Evolutionary conservation across 1,284 basidiomycete genomes (phyloP).

Genomic region (Naganishia liquefaciens): DNA sequence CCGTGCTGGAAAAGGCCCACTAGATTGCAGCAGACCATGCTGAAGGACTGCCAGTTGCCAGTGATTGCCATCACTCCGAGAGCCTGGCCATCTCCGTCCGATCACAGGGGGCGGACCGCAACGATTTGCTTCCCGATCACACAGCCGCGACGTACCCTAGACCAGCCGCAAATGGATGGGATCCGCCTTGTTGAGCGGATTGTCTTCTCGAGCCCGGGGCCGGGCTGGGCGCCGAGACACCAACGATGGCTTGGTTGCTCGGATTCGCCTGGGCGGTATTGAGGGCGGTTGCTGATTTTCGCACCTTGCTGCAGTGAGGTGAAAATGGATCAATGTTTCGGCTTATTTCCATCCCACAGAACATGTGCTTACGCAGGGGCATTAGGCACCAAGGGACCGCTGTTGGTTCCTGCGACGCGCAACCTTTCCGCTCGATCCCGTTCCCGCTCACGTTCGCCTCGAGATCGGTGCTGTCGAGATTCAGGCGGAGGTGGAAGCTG

Average conservation of each 20-base stretch:
- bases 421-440: conserved; percentile 55
- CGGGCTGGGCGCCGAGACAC: conserved; percentile 49
- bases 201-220: conserved; percentile 49
- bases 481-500: conserved; percentile 37
- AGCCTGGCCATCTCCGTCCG: conserved; percentile 27
- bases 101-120: conserved; percentile 15
- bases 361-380: conserved; percentile 45
- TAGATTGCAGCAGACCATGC: not conserved
- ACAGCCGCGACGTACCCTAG: conserved; percentile 34
- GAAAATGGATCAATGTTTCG: not conserved
- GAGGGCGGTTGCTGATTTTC: conserved; percentile 44
- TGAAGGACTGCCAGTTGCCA: conserved; percentile 2
- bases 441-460: conserved; percentile 52
- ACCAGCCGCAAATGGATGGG: conserved; percentile 51
- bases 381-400: conserved; percentile 33
- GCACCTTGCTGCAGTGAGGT: conserved; percentile 36
- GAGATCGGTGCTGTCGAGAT: conserved; percentile 49
- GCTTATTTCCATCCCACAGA: not conserved
- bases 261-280: conserved; percentile 48
- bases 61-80: not conserved
- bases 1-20: not conserved
- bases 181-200: conserved; percentile 43
- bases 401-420: conserved; percentile 47
- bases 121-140: conserved; percentile 2
- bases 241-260: conserved; percentile 53